phyloP scores from a whole-genome alignment of 257 asterid genomes.

The Penstemon newberryi region DNA sequence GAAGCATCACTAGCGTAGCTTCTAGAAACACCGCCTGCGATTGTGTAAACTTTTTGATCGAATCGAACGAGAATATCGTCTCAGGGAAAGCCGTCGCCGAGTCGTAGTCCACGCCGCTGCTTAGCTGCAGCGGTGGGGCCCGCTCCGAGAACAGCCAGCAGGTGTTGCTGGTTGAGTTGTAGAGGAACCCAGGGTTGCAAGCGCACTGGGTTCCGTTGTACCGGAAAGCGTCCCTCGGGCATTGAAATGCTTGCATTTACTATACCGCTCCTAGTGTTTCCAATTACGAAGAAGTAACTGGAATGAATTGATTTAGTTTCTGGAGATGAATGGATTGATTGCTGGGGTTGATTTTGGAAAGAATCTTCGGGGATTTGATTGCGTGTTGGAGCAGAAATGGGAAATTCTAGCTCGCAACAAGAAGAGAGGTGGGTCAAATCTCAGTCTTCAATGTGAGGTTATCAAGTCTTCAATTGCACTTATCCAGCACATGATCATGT shows the following conservation, averaged over 20 bases:
- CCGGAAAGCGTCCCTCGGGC: constrained; percentile 63
- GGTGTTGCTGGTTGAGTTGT: constrained; percentile 37
- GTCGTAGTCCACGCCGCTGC: constrained; percentile 68
- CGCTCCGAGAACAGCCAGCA: constrained; percentile 50
- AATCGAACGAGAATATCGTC: constrained; percentile 67
- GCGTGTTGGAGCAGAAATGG: no score
- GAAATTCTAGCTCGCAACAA: no score
- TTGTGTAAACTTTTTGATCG: constrained; percentile 76
- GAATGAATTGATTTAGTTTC: no score
- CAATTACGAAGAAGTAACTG: no score
- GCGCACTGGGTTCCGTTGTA: constrained; percentile 65
- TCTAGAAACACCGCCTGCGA: constrained; percentile 92
- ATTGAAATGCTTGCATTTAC: constrained; percentile 40
- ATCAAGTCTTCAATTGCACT: no score
- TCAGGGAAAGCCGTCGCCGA: constrained; percentile 54
- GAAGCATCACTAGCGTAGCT: constrained; percentile 66
- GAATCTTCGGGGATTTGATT: no score
- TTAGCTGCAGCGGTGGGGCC: constrained; percentile 36
- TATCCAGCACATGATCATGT: no score
- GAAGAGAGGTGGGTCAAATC: no score
- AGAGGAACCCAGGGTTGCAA: constrained; percentile 76
- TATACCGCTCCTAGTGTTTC: no score
- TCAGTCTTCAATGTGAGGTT: no score
- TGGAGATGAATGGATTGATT: no score
- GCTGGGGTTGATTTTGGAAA: no score